Base-by-base conservation (phyloP, 306 rosid genomes). In the Adenanthera pavonina region DNA sequence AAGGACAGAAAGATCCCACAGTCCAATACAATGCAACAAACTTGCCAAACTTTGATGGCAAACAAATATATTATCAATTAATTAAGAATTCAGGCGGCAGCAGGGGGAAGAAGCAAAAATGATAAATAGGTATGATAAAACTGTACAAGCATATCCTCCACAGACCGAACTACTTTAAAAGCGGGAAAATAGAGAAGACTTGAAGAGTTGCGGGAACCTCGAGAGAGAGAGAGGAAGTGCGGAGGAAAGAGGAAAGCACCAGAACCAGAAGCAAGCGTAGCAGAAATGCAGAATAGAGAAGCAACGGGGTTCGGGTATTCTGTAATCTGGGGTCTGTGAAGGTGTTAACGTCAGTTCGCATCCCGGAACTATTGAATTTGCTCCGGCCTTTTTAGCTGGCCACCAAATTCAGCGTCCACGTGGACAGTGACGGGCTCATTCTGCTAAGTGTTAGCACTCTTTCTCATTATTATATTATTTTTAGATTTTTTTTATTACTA, bases 201-300 rank as follows among this genome's bases (percentile, higher is more conserved):
- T 44, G 79, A 74, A 81, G 46, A 79, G 74, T 20, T 35, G 44
- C 60, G 59, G 46, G 48, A 80, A 80, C 81, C 84, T 79, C 56
- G 30, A 33, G 15, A 61, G 41, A 25, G 41, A 25, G 30, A 76
- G 62, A 80, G 81, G 66, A 68, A 49, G 14, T 46, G 8, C 41
- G 17, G n/a, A 6, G 41, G 11, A 70, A 72, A 76, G 74, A 47
- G 82, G 40, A 74, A 69, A 60, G 60, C 30, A 16, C 10, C 80
- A 11, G 70, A 5, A 25, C 30, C 30, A 69, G 38, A 14, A 15
- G 20, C 25, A 53, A 6, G 59, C 20, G 20, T 2, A 10, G 51
- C 61, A 33, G 53, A 62, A 34, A 14, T 5, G 51, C 61, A 33
- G 53, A 62, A 34, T 14, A 11, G 17, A 13, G 25, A 68, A 69